phyloP scores from a whole-genome alignment of 2,329 filamentous ascomycete genomes.

The Colletotrichum tropicicola region DNA sequence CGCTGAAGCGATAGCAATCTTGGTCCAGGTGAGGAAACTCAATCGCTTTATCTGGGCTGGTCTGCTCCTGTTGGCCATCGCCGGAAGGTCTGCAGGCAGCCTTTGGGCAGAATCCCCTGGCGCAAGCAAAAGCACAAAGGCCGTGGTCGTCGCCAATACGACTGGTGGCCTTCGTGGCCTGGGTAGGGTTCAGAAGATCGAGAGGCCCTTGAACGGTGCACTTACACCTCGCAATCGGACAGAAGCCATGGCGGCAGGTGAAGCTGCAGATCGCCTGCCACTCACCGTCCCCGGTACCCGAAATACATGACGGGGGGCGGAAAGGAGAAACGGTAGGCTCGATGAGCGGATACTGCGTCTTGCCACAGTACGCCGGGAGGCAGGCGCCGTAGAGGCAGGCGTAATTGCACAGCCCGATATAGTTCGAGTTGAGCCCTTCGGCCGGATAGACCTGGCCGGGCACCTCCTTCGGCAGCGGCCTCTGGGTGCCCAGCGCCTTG shows the following conservation, averaged over 20 bases:
- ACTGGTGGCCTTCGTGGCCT: background rate
- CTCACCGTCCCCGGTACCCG: constrained; percentile 28
- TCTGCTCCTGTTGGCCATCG: background rate
- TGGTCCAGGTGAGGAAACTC: background rate
- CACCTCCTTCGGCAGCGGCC: constrained; percentile 11
- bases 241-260: constrained; percentile 55
- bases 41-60: too few species aligned
- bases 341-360: background rate
- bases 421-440: constrained; percentile 1
- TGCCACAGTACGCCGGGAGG: constrained; percentile 38
- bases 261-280: constrained; percentile 48
- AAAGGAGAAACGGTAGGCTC: constrained; percentile 6
- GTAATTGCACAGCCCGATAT: constrained; percentile 26
- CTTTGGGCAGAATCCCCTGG: background rate
- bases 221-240: constrained; percentile 44
- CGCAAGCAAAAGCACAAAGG: constrained; percentile 10
- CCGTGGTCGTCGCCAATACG: background rate
- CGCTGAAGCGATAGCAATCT: background rate
- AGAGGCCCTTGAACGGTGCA: background rate
- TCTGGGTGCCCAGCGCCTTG: constrained; percentile 38
- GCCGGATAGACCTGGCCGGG: background rate
- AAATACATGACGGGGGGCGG: constrained; percentile 30
- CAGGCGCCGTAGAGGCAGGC: constrained; percentile 56
- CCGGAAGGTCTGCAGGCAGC: constrained; percentile 35
- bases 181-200: constrained; percentile 5